Conservation (phyloP, 2,329 filamentous ascomycete species). For the Tolypocladium guangdongense region DNA sequence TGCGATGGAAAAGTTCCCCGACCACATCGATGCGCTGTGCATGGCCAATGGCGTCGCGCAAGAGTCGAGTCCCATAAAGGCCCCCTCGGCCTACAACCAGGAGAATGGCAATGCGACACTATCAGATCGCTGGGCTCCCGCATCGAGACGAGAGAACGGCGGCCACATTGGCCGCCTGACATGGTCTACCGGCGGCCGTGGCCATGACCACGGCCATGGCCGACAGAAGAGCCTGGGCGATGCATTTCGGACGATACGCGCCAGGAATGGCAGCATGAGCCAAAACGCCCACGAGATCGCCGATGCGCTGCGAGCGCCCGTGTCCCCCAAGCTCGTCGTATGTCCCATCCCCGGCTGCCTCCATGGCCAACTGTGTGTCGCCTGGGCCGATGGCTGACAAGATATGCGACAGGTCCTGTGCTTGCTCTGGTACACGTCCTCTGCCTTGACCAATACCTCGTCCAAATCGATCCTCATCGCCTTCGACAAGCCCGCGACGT, state of each 20-base stretch:
- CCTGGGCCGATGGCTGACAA: neutral
- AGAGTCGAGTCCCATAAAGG: constrained; percentile 15
- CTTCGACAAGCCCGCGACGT: constrained; percentile 79
- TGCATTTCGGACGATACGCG: constrained; percentile 74
- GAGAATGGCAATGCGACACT: constrained; percentile 17
- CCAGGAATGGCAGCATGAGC: constrained; percentile 73
- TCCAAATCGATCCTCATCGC: constrained; percentile 94
- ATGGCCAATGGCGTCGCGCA: constrained; percentile 15
- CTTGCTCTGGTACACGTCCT: constrained; percentile 87
- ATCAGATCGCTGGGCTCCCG: constrained; percentile 17
- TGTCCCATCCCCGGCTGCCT: constrained; percentile 6
- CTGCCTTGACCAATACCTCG: constrained; percentile 91
- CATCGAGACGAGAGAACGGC: constrained; percentile 13
- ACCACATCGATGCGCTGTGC: constrained; percentile 35
- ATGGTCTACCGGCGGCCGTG: constrained; percentile 22
- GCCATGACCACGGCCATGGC: constrained; percentile 52
- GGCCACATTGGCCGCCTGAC: neutral
- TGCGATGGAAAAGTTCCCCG: constrained; percentile 47
- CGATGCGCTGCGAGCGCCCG: constrained; percentile 77
- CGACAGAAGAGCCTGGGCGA: constrained; percentile 83
- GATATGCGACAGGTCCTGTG: constrained; percentile 56
- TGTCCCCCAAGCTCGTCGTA: constrained; percentile 85
- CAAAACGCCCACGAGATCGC: constrained; percentile 91
- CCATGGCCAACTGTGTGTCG: neutral
- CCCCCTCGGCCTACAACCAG: constrained; percentile 12